Conservation (phyloP, 305 asterid species). For the Fraxinus sp. region DNA sequence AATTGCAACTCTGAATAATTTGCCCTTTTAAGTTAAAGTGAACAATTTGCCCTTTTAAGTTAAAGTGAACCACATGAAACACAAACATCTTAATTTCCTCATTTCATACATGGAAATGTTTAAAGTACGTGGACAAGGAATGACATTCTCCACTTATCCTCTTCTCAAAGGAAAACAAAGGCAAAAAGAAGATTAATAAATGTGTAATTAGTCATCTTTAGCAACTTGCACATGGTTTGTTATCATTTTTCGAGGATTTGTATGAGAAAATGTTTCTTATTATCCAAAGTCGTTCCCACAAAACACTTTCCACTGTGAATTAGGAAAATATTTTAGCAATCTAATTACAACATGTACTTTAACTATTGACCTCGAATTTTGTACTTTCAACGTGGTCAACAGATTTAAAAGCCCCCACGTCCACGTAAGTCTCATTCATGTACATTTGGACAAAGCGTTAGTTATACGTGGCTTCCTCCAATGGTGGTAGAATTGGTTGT, state of each 20-base stretch:
- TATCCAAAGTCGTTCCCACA: not conserved
- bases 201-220: not conserved
- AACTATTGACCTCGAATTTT: too few species aligned
- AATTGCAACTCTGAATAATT: not conserved
- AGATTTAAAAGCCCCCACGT: too few species aligned
- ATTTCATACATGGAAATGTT: not conserved
- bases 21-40: not conserved
- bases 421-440: too few species aligned
- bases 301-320: not conserved
- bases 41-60: too few species aligned
- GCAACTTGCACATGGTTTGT: not conserved
- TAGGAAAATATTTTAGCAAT: not conserved
- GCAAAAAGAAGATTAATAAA: not conserved
- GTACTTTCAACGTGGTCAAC: too few species aligned
- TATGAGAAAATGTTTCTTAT: not conserved
- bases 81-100: not conserved
- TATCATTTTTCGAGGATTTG: not conserved
- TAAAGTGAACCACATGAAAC: not conserved
- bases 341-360: too few species aligned
- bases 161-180: not conserved
- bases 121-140: not conserved
- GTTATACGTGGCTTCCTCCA: too few species aligned
- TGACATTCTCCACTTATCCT: not conserved
- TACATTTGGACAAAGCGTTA: too few species aligned
- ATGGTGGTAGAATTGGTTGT: too few species aligned